Base-by-base conservation (phyloP, 768 basidiomycete species). In the Suillus alpinus region DNA sequence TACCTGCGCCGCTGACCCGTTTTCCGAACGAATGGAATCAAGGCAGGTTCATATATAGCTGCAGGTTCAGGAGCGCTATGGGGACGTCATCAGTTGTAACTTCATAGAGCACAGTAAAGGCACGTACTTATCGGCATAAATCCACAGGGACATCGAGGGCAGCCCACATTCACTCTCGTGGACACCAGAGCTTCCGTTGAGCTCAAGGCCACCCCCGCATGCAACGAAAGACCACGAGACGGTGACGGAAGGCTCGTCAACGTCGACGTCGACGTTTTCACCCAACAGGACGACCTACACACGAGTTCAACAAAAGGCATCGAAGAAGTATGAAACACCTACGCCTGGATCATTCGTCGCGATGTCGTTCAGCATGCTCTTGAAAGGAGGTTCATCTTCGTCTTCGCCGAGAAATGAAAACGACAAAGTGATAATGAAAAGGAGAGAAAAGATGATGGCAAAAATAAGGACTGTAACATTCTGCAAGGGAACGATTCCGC, bases 211-310 rank as follows among this genome's bases (percentile, higher is more conserved):
- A 14, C 71, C 63, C 18, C 85, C 85, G 66, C 85, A 86, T 2
- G 78, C 83, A 20, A 82, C 63, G 37, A 86, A 77, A 36, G 81
- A 80, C 84, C 84, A 86, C 7, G 83, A 80, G 44, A 86, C 76
- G 9, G 80, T 80, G 32, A 86, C 65, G 0, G 83, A 77, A 1
- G 84, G 84, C 64, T 86, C 84, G 60, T 85, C 84, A 10, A 85
- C 71, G 64, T 86, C 85, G 12, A 85, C 77, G 62, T 85, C 84
- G 6, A 85, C 81, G 57, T 78, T 80, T 63, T 85, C 83, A 6
- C 84, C 85, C 3, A 85, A 66, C 41, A 86, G 73, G 2, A 85
- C 79, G 50, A 86, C 72, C 85, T 86, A 60, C n/a, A 57, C 2
- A 14, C 12, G 14, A 29, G 20, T 43, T 52, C 26, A 44, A 23